Evolutionary conservation across 2,329 filamentous ascomycete species (phyloP), one percentile per base, ranked within the genome.

Genomic region (Chrysoporthe puriensis): DNA sequence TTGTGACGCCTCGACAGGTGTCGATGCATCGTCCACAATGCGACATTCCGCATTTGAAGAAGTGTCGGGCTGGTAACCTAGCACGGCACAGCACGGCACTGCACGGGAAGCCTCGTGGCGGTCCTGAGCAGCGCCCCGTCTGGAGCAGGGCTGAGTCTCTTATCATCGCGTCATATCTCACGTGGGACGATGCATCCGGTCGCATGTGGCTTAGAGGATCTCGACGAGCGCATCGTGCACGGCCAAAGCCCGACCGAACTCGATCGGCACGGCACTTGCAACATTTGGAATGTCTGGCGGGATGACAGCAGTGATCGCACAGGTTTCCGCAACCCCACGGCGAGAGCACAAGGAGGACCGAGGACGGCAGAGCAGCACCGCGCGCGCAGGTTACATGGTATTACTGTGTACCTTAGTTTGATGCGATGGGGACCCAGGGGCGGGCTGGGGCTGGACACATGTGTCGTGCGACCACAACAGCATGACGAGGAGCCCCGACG

Each of bases 251-350:
- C 54, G 54, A 57, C 54, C 40, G 32, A 26, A 34, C 6, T 57
- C 54, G 54, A 57, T 57, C 54, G 54, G 34, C 54, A n/a, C 54
- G 54, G 54, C 54, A 40, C 9, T 57, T 57, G 54, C 54, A 57
- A 32, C 54, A 57, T 57, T 40, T 40, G 54, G 54, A 57, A 57
- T 34, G 54, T 57, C 54, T 57, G 54, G 16, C 48, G 21, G 54
- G 6, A 40, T 9, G 54, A 57, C 34, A 57, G 34, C 54, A 16
- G 40, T 57, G 32, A 57, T 40, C 34, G n/a, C 34, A 57, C 18
- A 40, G 3, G 18, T 7, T 16, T 26, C 14, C 54, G 32, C 32
- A 36, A 5, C 8, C 50, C 36, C 32, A 14, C 32, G 26, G 11
- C 3, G 11, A 21, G n/a, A 34, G 14, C 32, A 56, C n/a, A 2